A percentile compares a stretch with the other conserved stretches of the same genome.
phyloP scores from a whole-genome alignment of 1,284 basidiomycete species.

The Boletellus dicymbophilus region DNA sequence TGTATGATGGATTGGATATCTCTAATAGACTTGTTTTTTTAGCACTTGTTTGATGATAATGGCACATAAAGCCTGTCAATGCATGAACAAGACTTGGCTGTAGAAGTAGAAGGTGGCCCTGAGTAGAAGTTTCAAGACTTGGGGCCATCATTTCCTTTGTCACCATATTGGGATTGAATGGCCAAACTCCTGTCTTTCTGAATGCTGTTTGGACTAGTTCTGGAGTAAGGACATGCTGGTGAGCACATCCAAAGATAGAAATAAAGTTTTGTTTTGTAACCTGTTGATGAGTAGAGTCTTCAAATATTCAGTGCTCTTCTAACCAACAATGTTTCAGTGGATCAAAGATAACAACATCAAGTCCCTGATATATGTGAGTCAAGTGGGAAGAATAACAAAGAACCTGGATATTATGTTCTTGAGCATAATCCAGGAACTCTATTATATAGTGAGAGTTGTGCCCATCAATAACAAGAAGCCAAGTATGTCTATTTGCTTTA shows the following conservation, averaged over 20 bases:
- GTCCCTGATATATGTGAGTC: neutral
- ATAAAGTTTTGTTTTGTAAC: constrained; percentile 4
- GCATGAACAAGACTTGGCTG: too few relatives aligned
- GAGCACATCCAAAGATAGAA: neutral
- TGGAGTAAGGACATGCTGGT: neutral
- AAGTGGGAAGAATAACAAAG: neutral
- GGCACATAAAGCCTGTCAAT: too few relatives aligned
- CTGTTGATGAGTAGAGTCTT: neutral
- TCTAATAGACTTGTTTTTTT: too few relatives aligned
- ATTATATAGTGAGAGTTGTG: neutral
- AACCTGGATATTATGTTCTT: neutral
- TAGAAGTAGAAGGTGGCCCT: too few relatives aligned
- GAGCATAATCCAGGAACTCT: neutral
- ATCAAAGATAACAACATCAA: neutral
- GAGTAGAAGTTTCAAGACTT: too few relatives aligned
- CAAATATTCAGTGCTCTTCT: neutral
- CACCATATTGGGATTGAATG: neutral
- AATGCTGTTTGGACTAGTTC: neutral
- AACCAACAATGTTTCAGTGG: neutral
- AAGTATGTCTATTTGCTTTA: neutral
- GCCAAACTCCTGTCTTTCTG: neutral
- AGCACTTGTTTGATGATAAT: too few relatives aligned
- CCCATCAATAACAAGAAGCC: neutral
- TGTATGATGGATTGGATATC: too few relatives aligned
- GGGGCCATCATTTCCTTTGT: too few relatives aligned